Conservation (phyloP, 371 early-diverging fungal species). For the Mortierella polycephala region DNA sequence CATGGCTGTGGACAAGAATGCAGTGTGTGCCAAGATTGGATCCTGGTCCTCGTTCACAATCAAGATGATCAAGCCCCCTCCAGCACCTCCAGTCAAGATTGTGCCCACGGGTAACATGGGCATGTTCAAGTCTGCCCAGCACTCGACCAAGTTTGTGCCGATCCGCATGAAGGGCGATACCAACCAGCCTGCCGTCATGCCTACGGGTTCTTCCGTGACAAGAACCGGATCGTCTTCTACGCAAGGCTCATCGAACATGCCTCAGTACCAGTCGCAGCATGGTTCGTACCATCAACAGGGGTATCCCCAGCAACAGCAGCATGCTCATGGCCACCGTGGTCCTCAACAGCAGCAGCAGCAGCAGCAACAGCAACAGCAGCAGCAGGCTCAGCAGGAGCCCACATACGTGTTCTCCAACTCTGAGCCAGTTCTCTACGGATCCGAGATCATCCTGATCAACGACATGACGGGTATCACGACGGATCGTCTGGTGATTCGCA, state of each 20-base stretch:
- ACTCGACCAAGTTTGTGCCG: conserved; percentile 45
- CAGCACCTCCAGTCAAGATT: conserved; percentile 50
- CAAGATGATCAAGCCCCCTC: conserved; percentile 60
- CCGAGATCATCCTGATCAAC: conserved; percentile 70
- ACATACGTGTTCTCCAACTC: conserved; percentile 32
- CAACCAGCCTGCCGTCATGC: not conserved
- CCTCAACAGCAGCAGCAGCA: conserved; percentile 6
- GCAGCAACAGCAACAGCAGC: conserved; percentile 10
- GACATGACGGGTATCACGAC: conserved; percentile 68
- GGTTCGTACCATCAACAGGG: conserved; percentile 7
- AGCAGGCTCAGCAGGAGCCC: conserved; percentile 23
- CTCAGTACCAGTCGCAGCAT: conserved; percentile 15
- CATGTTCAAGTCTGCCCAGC: conserved; percentile 23
- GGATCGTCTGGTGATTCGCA: conserved; percentile 72
- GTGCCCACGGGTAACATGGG: conserved; percentile 24
- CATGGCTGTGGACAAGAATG: conserved; percentile 63
- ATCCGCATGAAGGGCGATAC: conserved; percentile 48
- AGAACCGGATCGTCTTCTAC: not conserved
- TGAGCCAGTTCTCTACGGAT: conserved; percentile 61
- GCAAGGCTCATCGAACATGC: not conserved
- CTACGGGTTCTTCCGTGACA: not conserved
- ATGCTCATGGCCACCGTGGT: not conserved
- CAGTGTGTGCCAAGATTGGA: conserved; percentile 71
- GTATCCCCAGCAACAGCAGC: conserved; percentile 7
- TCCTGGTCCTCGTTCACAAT: conserved; percentile 82